Evolutionary conservation across 257 asterid genomes (phyloP).

Genomic region (Dorcoceras hygrometricum): DNA sequence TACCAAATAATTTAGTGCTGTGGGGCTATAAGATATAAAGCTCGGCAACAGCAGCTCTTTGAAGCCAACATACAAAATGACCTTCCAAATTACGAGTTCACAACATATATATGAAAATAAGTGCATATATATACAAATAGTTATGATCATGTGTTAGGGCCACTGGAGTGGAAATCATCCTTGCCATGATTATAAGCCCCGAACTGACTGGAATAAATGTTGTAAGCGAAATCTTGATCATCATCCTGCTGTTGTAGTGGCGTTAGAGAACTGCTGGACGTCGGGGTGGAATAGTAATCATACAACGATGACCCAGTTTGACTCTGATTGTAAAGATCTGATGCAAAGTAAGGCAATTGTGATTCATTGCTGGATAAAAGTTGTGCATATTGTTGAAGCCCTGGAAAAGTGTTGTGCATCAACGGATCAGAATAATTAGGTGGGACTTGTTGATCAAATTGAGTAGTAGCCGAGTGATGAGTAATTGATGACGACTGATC

Average conservation of each 20-base stretch:
- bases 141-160: conserved; percentile 25
- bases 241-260: conserved; percentile 21
- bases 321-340: conserved; percentile 39
- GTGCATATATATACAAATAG: too few species aligned
- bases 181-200: conserved; percentile 35
- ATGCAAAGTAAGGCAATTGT: conserved; percentile 50
- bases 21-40: too few species aligned
- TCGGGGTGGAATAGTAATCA: conserved; percentile 5
- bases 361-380: conserved; percentile 64
- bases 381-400: conserved; percentile 67
- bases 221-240: conserved; percentile 20
- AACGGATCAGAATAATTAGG: conserved; percentile 20
- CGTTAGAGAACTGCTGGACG: background rate
- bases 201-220: conserved; percentile 15
- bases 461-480: background rate
- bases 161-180: conserved; percentile 32
- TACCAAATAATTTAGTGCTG: background rate
- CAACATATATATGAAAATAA: too few species aligned
- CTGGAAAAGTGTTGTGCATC: conserved; percentile 48
- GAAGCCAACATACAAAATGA: background rate
- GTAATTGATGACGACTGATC: background rate
- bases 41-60: too few species aligned
- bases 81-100: too few species aligned
- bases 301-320: conserved; percentile 26
- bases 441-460: background rate